Conservation (phyloP, 169 alveolate genomes). For the Eimeria praecox region DNA sequence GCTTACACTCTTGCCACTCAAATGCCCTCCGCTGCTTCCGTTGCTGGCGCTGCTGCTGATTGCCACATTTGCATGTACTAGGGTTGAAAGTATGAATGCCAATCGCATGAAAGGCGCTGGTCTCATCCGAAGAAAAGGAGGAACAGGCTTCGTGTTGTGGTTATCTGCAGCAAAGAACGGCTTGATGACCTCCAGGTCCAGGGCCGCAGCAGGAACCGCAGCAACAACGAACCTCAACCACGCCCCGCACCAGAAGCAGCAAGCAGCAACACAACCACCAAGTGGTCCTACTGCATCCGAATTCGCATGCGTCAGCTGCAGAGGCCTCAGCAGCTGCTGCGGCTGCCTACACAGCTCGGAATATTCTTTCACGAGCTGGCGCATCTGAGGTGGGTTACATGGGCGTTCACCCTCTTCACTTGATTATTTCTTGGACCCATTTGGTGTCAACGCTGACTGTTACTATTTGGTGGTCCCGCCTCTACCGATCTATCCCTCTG, state of each 20-base stretch:
- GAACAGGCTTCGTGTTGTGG: neutral
- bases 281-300: slow-evolving; percentile 69
- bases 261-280: neutral
- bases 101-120: neutral
- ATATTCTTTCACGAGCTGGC: slow-evolving; percentile 85
- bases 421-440: neutral
- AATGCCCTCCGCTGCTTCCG: neutral
- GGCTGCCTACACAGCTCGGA: slow-evolving; percentile 83
- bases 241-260: slow-evolving; percentile 31
- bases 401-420: neutral
- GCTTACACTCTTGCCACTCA: neutral
- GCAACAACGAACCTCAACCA: neutral
- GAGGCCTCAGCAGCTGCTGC: slow-evolving; percentile 73
- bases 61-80: neutral
- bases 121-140: neutral
- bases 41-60: neutral
- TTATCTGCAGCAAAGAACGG: slow-evolving; percentile 11
- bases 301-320: slow-evolving; percentile 78
- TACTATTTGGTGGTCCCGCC: neutral
- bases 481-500: neutral
- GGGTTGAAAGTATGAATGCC: neutral
- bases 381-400: slow-evolving; percentile 75
- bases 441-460: neutral
- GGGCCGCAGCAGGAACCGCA: slow-evolving; percentile 24
- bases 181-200: neutral